A percentile compares a stretch with the other conserved stretches of the same genome.
Conservation (phyloP, 129 eudicot genomes). For the Silybum marianum region DNA sequence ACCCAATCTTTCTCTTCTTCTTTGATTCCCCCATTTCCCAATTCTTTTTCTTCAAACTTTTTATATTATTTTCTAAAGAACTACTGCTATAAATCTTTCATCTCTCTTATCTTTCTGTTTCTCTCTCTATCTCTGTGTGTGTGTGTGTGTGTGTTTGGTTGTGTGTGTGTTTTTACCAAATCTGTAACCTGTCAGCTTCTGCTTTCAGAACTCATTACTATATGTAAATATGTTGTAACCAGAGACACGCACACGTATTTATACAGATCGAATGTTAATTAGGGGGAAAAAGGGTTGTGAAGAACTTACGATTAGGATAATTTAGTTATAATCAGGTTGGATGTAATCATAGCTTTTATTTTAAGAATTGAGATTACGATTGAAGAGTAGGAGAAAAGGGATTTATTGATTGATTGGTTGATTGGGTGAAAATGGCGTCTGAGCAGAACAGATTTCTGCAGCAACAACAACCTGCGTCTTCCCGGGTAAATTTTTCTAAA, state of each 20-base stretch:
- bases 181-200: conserved; percentile 41
- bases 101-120: conserved; percentile 7
- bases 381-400: neutral
- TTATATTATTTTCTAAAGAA: neutral
- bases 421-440: conserved; percentile 40
- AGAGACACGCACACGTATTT: neutral
- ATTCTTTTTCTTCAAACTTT: conserved; percentile 12
- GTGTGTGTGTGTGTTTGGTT: neutral
- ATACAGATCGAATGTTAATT: conserved; percentile 24
- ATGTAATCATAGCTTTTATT: neutral
- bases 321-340: neutral
- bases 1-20: neutral
- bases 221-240: neutral
- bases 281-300: neutral
- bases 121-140: neutral
- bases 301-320: neutral
- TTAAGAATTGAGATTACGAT: conserved; percentile 2
- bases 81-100: conserved; percentile 15
- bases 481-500: conserved; percentile 43
- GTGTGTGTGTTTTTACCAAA: conserved; percentile 15
- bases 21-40: conserved; percentile 17
- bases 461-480: conserved; percentile 46
- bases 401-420: neutral
- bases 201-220: conserved; percentile 19
- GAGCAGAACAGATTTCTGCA: conserved; percentile 65